Evolutionary conservation across 345 rosid species (phyloP).

Genomic region (Eucalyptus tenuipes): DNA sequence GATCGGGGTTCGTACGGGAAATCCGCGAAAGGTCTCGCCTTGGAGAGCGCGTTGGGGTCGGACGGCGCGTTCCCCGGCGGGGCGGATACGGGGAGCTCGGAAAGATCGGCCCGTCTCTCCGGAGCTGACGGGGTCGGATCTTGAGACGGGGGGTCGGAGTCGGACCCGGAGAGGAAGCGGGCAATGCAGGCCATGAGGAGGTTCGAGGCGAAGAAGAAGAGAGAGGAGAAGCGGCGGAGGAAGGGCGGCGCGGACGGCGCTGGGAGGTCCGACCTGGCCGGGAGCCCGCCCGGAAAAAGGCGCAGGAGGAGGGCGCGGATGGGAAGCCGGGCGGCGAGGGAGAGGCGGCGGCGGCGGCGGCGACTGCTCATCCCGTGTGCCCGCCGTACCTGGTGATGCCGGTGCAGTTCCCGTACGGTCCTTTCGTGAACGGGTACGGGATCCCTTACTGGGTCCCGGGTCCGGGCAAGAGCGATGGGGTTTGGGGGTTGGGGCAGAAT

Average conservation of each 20-base stretch:
- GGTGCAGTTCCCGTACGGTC: conserved; percentile 2
- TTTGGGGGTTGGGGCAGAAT: neutral
- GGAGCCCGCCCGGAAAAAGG: neutral
- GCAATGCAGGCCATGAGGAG: conserved; percentile 24
- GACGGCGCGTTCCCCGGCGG: neutral
- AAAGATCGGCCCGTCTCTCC: neutral
- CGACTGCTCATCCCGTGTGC: neutral
- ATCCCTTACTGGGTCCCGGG: neutral
- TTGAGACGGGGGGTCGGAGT: neutral
- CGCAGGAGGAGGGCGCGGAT: neutral
- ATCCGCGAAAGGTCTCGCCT: neutral
- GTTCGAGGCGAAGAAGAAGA: conserved; percentile 33
- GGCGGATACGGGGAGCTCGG: neutral
- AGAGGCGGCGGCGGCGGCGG: neutral
- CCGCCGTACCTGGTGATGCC: neutral
- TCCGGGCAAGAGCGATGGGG: neutral
- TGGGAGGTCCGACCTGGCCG: neutral
- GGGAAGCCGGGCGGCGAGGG: neutral
- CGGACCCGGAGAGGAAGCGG: neutral
- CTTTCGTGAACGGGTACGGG: conserved; percentile 1
- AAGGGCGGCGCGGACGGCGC: neutral
- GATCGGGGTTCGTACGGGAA: conserved; percentile 23
- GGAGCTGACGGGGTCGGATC: neutral
- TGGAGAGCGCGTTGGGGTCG: neutral
- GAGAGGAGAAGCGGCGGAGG: conserved; percentile 26